phyloP scores from a whole-genome alignment of 805 yeast species.

The Torulaspora maleeae region DNA sequence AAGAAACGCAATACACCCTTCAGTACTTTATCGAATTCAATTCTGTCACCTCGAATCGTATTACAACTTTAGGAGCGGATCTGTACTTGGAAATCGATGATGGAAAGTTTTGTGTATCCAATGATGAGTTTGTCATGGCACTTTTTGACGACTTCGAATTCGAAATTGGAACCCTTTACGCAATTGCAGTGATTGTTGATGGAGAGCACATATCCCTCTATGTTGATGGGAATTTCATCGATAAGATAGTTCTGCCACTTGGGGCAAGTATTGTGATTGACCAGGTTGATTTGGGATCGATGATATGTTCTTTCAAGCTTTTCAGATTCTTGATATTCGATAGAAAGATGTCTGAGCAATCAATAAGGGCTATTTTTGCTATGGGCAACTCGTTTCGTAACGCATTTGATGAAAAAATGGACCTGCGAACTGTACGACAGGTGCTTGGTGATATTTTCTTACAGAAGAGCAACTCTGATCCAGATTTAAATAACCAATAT shows the following conservation, averaged over 20 bases:
- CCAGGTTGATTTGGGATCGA: slow-evolving; percentile 32
- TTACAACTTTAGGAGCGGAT: slow-evolving; percentile 27
- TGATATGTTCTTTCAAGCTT: slow-evolving; percentile 32
- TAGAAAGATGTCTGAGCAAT: slow-evolving; percentile 10
- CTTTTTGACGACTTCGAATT: slow-evolving; percentile 30
- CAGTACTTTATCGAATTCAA: slow-evolving; percentile 33
- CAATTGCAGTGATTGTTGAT: slow-evolving; percentile 17
- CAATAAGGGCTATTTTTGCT: slow-evolving; percentile 9
- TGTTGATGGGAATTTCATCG: slow-evolving; percentile 24
- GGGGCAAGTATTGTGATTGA: slow-evolving; percentile 11
- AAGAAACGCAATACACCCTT: slow-evolving; percentile 20
- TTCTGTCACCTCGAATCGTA: slow-evolving; percentile 26
- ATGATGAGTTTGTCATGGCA: slow-evolving; percentile 30
- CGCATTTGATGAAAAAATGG: slow-evolving; percentile 4
- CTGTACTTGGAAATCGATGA: slow-evolving; percentile 31
- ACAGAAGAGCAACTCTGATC: slow-evolving; percentile 4
- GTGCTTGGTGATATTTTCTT: slow-evolving; percentile 10
- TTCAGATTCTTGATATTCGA: slow-evolving; percentile 17
- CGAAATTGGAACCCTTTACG: slow-evolving; percentile 20
- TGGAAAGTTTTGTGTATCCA: slow-evolving; percentile 27
- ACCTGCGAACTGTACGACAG: slow-evolving; percentile 4
- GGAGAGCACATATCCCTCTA: slow-evolving; percentile 16
- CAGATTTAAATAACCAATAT: background rate
- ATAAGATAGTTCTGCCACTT: slow-evolving; percentile 20
- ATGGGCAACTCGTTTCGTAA: slow-evolving; percentile 10